Percentiles rank a stretch among this genome's conserved stretches.
Evolutionary conservation across 2,329 filamentous ascomycete genomes (phyloP).

Genomic region (Aspergillus eucalypticola): DNA sequence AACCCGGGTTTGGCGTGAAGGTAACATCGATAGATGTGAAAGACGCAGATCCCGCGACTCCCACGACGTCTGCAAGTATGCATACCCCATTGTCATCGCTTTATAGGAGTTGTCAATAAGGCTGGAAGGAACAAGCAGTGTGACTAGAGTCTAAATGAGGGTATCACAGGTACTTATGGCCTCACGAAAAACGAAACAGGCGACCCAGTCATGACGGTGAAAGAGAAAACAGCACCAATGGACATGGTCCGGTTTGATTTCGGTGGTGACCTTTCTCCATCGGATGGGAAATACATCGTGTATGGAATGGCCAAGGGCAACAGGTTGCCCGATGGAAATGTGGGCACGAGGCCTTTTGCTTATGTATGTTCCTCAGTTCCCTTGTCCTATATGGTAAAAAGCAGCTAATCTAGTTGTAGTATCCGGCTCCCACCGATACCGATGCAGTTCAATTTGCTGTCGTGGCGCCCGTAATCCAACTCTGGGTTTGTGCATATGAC

Average conservation of each 20-base stretch:
- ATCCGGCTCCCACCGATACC: neutral
- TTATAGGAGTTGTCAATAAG: neutral
- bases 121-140: no score
- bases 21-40: neutral
- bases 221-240: neutral
- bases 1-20: neutral
- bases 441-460: neutral
- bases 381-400: neutral
- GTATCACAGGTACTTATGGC: neutral
- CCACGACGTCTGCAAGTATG: neutral
- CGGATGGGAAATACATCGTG: neutral
- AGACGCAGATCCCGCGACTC: neutral
- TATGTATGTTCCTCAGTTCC: neutral
- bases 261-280: neutral
- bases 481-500: neutral
- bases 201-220: neutral
- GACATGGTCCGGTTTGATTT: neutral
- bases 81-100: neutral
- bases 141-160: no score
- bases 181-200: neutral
- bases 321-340: neutral
- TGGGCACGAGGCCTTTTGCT: neutral
- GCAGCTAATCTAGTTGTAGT: neutral
- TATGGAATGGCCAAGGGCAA: neutral
- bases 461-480: neutral